Evolutionary conservation across 805 yeast genomes (phyloP), one percentile per base, ranked within the genome.

Genomic region (Wickerhamiella dianesei): DNA sequence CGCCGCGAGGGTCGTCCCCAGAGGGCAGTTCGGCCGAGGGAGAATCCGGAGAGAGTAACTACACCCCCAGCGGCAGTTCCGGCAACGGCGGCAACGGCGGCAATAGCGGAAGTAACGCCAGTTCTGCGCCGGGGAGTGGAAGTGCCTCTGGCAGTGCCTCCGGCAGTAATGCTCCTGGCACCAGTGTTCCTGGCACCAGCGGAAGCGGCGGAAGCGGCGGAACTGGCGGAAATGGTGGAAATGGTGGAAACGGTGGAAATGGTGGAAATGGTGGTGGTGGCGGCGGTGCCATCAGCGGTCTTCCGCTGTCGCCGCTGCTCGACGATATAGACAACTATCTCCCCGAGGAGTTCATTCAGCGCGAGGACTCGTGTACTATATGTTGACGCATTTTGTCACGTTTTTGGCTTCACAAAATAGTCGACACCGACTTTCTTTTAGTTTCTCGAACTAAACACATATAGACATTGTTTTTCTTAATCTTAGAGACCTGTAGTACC

Each of bases 71-170:
- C 22, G 21, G 12, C 21, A 18, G 17, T 40, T 19, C 37, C 53
- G 16, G 53, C 49, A 9, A 47, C 52, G 41, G 52, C 50, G 25
- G 49, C 50, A 17, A 46, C 48, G 35, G 56, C 48, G 25, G 45
- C 55, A 40, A 50, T 51, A 41, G 53, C 44, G 48, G 48, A 44
- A 29, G 50, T 53, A 43, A 50, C 59, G 41, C 55, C 56, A 35
- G 51, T 56, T n/a, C n/a, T n/a, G n/a, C n/a, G n/a, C n/a, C n/a
- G n/a, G n/a, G n/a, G n/a, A 43, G 49, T 29, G 29, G 18, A 41
- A 40, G 13, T 29, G n/a, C 8, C 45, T 36, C 13, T 21, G 22
- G 21, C 45, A 37, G n/a, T n/a, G n/a, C n/a, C n/a, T n/a, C n/a
- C n/a, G n/a, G n/a, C n/a, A n/a, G n/a, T n/a, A n/a, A n/a, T n/a